phyloP scores from a whole-genome alignment of 106 monocot genomes.

The Narthecium ossifragum region DNA sequence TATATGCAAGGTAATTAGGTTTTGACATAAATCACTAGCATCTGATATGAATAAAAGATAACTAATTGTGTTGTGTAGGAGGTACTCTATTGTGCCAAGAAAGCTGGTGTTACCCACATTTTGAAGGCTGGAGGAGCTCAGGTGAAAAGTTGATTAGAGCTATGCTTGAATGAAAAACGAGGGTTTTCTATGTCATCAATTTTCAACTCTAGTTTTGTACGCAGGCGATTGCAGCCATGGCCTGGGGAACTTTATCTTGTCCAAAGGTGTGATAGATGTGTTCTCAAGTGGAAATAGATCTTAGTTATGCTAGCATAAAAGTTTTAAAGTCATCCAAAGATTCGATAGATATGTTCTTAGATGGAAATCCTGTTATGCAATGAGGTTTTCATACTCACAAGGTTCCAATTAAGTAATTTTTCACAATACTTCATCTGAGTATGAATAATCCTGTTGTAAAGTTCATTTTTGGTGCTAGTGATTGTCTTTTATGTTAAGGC shows the following conservation, averaged over 20 bases:
- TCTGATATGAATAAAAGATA: not conserved
- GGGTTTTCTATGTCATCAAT: not conserved
- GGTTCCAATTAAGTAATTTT: too few relatives aligned
- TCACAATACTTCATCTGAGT: too few relatives aligned
- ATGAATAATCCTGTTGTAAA: too few relatives aligned
- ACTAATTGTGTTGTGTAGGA: slow-evolving; percentile 40
- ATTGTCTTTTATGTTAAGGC: too few relatives aligned
- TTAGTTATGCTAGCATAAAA: too few relatives aligned
- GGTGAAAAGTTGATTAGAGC: slow-evolving; percentile 25
- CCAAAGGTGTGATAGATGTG: slow-evolving; percentile 58
- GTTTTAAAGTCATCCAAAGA: too few relatives aligned
- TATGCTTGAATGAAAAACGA: slow-evolving; percentile 2
- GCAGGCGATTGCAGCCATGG: slow-evolving; percentile 95
- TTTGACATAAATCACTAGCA: not conserved
- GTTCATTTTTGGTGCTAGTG: too few relatives aligned
- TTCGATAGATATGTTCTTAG: too few relatives aligned
- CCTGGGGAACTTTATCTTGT: slow-evolving; percentile 91
- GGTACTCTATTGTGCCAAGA: slow-evolving; percentile 96
- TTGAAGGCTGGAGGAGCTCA: slow-evolving; percentile 98
- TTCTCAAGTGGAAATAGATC: not conserved
- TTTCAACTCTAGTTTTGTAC: not conserved
- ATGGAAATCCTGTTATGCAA: too few relatives aligned
- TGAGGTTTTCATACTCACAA: too few relatives aligned
- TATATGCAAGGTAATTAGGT: slow-evolving; percentile 78
- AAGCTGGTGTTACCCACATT: slow-evolving; percentile 92